Conservation (phyloP, 306 rosid genomes). For the Cicer chorassanicum region DNA sequence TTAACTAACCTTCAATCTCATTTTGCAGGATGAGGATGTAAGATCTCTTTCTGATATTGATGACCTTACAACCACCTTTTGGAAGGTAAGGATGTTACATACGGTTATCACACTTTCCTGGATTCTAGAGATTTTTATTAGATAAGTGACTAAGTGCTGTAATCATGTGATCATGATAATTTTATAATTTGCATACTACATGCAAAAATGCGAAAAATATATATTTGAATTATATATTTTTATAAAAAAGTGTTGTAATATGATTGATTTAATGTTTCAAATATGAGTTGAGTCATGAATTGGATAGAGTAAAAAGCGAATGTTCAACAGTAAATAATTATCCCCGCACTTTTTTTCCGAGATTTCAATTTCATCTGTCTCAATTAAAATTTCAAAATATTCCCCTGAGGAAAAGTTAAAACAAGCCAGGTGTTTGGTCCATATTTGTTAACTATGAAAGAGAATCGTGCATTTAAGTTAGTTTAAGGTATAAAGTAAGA, state of each 20-base stretch:
- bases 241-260: neutral
- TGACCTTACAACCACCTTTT: conserved; percentile 56
- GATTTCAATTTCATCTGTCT: conserved; percentile 28
- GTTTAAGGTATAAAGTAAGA: conserved; percentile 8
- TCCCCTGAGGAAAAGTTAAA: conserved; percentile 4
- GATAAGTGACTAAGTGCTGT: conserved; percentile 20
- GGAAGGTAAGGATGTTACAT: conserved; percentile 47
- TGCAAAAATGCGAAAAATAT: neutral
- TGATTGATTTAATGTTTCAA: conserved; percentile 28
- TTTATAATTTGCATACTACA: conserved; percentile 21
- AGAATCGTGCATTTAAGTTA: neutral
- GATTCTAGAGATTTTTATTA: conserved; percentile 29
- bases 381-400: neutral
- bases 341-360: conserved; percentile 33
- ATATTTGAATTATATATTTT: neutral
- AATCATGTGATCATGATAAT: conserved; percentile 33
- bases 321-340: conserved; percentile 15
- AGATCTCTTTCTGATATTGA: conserved; percentile 56
- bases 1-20: conserved; percentile 37
- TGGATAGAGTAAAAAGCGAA: neutral
- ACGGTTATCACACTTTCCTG: conserved; percentile 4
- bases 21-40: conserved; percentile 50
- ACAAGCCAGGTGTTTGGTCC: conserved; percentile 15
- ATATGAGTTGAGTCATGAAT: conserved; percentile 20
- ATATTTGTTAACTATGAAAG: conserved; percentile 5